A percentile compares a stretch with the other conserved stretches of the same genome.
These are phyloP conservation scores for Leccinum boreale DNA, from an alignment of 768 basidiomycete genomes.

Conservation along the genomic window DNA sequence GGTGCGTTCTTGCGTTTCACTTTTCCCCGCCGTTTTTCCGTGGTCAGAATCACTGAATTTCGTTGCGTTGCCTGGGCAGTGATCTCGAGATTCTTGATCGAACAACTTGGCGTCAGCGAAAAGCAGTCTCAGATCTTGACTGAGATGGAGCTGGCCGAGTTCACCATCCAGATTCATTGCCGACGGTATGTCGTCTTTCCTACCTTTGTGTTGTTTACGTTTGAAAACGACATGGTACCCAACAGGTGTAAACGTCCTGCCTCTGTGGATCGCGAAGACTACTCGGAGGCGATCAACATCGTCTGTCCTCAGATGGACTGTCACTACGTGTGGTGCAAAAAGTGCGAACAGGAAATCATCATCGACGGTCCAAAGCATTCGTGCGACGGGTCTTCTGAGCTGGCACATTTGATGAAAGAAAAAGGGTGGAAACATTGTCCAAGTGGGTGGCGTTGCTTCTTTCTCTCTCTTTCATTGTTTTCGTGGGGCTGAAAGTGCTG, in stretches of 20 bases:
- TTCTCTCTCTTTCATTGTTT: not conserved
- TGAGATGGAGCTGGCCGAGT: constrained; percentile 45
- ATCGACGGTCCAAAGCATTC: constrained; percentile 44
- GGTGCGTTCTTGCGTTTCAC: constrained; percentile 24
- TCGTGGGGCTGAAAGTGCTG: not conserved
- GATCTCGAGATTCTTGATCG: constrained; percentile 39
- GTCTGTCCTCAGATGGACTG: constrained; percentile 50
- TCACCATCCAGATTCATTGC: constrained; percentile 47
- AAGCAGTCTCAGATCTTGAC: constrained; percentile 38
- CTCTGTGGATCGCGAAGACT: constrained; percentile 50
- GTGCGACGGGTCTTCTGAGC: constrained; percentile 57
- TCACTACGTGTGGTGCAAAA: constrained; percentile 57
- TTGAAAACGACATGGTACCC: not conserved
- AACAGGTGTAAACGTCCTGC: constrained; percentile 47
- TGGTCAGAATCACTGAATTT: not conserved
- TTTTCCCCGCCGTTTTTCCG: not conserved
- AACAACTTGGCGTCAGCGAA: constrained; percentile 44
- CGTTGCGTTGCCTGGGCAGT: constrained; percentile 24
- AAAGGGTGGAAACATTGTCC: constrained; percentile 68
- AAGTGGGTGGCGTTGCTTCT: constrained; percentile 32
- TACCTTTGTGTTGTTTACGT: too few relatives aligned
- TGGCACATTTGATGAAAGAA: constrained; percentile 47
- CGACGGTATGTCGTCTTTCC: constrained; percentile 37
- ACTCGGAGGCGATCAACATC: constrained; percentile 38
- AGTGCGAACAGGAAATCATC: constrained; percentile 43